Conservation (phyloP, 2,329 filamentous ascomycete species). For the Cryphonectria radicalis region DNA sequence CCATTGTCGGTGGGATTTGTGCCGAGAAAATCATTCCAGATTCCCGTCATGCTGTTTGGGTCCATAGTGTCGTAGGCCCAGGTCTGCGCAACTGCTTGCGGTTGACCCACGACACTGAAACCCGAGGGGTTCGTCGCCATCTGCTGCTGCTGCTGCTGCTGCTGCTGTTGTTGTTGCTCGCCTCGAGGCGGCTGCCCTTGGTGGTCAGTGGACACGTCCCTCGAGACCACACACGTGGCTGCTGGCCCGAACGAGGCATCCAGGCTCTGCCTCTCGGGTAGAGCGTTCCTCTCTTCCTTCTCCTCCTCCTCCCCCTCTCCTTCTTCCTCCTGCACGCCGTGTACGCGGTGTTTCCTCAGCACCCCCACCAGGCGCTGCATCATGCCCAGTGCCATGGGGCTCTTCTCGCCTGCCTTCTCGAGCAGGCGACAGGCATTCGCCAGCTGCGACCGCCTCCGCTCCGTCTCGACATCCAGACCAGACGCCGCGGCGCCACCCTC, state of each 20-base stretch:
- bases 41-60: conserved; percentile 6
- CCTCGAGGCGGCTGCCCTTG: background rate
- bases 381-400: conserved; percentile 28
- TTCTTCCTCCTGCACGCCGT: conserved; percentile 10
- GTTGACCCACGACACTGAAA: background rate
- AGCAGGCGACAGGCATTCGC: conserved; percentile 30
- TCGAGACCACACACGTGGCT: background rate
- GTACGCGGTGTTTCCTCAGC: conserved; percentile 24
- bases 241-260: background rate
- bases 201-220: background rate
- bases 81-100: background rate
- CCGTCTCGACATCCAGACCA: conserved; percentile 21
- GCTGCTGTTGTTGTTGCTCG: background rate
- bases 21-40: conserved; percentile 28
- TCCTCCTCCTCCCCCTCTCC: background rate
- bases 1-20: conserved; percentile 18
- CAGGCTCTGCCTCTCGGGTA: background rate
- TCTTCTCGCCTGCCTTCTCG: conserved; percentile 28
- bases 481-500: background rate
- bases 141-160: background rate
- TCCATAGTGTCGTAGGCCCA: conserved; percentile 13
- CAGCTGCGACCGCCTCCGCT: conserved; percentile 24
- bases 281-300: background rate
- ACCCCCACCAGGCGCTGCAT: conserved; percentile 28
- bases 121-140: background rate